Evolutionary conservation across 768 basidiomycete species (phyloP).

Genomic region (Collybiopsis luxurians): DNA sequence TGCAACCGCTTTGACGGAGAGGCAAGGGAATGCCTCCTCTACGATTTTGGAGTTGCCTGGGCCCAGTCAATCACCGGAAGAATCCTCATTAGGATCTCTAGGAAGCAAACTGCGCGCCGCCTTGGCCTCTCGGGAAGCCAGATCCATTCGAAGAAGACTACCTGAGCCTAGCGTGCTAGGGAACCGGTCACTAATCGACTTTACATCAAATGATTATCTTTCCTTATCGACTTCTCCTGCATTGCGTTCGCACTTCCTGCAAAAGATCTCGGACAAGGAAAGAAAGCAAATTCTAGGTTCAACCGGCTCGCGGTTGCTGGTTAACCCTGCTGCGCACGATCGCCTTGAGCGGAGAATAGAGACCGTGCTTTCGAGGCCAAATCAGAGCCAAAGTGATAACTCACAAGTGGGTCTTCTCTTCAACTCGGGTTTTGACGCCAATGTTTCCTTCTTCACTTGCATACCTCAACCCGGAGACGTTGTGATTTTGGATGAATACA

Average conservation of each 20-base stretch:
- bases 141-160: constrained; percentile 69
- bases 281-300: constrained; percentile 66
- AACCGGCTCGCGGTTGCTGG: constrained; percentile 83
- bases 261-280: constrained; percentile 44
- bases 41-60: too few relatives aligned
- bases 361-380: constrained; percentile 55
- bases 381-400: not conserved
- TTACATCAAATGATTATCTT: constrained; percentile 93
- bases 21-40: too few relatives aligned
- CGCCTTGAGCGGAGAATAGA: constrained; percentile 70
- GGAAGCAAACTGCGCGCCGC: constrained; percentile 26
- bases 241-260: constrained; percentile 60
- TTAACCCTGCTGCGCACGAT: constrained; percentile 69
- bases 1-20: too few relatives aligned
- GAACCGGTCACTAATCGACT: constrained; percentile 45
- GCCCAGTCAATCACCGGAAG: not conserved
- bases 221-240: constrained; percentile 62
- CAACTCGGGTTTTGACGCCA: constrained; percentile 94
- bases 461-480: constrained; percentile 78
- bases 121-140: constrained; percentile 59
- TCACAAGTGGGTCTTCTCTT: constrained; percentile 66
- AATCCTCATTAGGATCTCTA: not conserved
- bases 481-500: constrained; percentile 80
- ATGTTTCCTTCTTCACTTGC: constrained; percentile 80
- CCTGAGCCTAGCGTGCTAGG: constrained; percentile 49